Evolutionary conservation across 208 protist genomes (phyloP).

Genomic region (Crithidia mellificae): DNA sequence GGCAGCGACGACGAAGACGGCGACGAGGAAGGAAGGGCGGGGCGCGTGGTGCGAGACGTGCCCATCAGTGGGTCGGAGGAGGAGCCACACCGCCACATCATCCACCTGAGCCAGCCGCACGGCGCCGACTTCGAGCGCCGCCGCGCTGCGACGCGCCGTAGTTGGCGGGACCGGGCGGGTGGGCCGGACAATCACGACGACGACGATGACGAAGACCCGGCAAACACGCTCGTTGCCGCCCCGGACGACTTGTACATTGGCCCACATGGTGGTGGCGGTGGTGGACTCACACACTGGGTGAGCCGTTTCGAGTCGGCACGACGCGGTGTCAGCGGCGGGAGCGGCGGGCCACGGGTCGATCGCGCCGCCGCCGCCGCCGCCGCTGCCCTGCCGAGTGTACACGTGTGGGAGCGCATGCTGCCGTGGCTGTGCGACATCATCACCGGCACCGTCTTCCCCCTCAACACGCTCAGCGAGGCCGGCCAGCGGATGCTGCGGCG

Average conservation of each 20-base stretch:
- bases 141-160: background rate
- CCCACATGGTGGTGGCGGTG: too few relatives aligned
- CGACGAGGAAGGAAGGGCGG: too few relatives aligned
- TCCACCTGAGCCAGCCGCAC: conserved; percentile 4
- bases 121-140: background rate
- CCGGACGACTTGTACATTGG: too few relatives aligned
- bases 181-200: too few relatives aligned
- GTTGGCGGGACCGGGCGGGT: too few relatives aligned
- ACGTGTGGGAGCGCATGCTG: conserved; percentile 33
- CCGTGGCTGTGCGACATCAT: conserved; percentile 45
- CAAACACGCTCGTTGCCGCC: too few relatives aligned
- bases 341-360: background rate
- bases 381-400: background rate
- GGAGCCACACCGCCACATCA: background rate
- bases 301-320: too few relatives aligned
- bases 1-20: background rate
- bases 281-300: too few relatives aligned
- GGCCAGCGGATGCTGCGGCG: conserved; percentile 41
- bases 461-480: conserved; percentile 26
- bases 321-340: too few relatives aligned
- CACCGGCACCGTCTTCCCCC: conserved; percentile 36
- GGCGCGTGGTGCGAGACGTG: background rate
- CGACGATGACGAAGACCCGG: too few relatives aligned
- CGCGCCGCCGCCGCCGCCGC: background rate
- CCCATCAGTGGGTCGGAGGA: background rate